These are phyloP conservation scores for Selaginella moellendorffii DNA, from an alignment of 75 land plant genomes.

Conservation along the genomic window DNA sequence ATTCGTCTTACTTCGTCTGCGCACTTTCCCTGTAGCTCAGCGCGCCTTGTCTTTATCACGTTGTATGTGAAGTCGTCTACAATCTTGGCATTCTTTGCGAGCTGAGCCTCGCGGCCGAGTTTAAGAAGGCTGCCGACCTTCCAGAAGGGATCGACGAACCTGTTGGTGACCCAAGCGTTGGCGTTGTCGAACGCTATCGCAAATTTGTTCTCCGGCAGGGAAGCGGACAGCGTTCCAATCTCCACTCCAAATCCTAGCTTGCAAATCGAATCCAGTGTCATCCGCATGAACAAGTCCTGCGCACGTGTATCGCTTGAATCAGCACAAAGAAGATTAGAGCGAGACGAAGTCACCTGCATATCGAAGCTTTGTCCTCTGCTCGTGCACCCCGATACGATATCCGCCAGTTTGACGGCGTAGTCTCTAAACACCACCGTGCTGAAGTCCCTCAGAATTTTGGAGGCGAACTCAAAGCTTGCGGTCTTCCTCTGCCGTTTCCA, in stretches of 20 bases:
- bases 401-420: constrained; percentile 46
- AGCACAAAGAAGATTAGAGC: not conserved
- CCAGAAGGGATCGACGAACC: constrained; percentile 84
- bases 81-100: constrained; percentile 42
- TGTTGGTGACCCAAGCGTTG: constrained; percentile 47
- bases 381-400: constrained; percentile 22
- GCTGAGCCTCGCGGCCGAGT: constrained; percentile 58
- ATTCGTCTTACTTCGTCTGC: not conserved
- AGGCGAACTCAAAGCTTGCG: constrained; percentile 86
- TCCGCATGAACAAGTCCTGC: constrained; percentile 86
- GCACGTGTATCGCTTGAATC: constrained; percentile 15
- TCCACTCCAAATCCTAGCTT: constrained; percentile 92
- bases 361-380: constrained; percentile 24
- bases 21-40: constrained; percentile 33
- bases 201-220: constrained; percentile 50
- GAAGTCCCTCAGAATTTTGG: constrained; percentile 71
- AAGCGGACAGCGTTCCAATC: constrained; percentile 59
- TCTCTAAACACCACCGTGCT: constrained; percentile 74
- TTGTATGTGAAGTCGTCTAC: constrained; percentile 73
- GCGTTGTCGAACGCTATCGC: constrained; percentile 71
- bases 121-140: constrained; percentile 42
- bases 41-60: constrained; percentile 51
- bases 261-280: constrained; percentile 87
- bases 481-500: constrained; percentile 87
- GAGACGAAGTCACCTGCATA: constrained; percentile 48